A percentile compares a stretch with the other conserved stretches of the same genome.
Conservation (phyloP, 1,284 basidiomycete species). For the Anthracocystis setariae region DNA sequence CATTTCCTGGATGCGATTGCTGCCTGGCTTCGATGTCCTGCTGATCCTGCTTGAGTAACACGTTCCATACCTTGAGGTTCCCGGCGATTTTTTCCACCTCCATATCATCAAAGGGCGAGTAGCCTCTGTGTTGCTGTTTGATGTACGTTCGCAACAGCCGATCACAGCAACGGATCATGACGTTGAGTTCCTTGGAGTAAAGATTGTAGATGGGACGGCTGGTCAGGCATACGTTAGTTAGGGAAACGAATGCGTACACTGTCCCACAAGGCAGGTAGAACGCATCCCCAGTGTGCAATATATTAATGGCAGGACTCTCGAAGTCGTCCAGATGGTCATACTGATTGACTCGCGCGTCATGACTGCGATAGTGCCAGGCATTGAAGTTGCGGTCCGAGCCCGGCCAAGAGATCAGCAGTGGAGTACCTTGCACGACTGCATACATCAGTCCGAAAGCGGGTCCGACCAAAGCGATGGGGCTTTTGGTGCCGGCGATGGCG, state of each 20-base stretch:
- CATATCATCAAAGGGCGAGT: conserved; percentile 27
- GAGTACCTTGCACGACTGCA: conserved; percentile 22
- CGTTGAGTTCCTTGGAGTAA: conserved; percentile 7
- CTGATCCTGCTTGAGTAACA: conserved; percentile 4
- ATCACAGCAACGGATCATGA: conserved; percentile 11
- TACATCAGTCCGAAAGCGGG: conserved; percentile 24
- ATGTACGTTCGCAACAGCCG: conserved; percentile 23
- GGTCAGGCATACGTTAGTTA: conserved; percentile 27
- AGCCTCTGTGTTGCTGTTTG: conserved; percentile 12
- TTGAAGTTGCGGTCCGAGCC: conserved; percentile 20
- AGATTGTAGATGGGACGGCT: conserved; percentile 30
- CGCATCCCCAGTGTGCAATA: conserved; percentile 29
- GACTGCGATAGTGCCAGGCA: conserved; percentile 13
- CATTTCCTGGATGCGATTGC: too few species aligned
- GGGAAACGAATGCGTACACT: conserved; percentile 17
- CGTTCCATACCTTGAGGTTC: conserved; percentile 8
- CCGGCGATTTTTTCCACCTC: conserved; percentile 18
- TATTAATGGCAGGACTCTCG: conserved; percentile 17
- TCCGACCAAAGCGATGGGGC: conserved; percentile 9
- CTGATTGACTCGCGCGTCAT: not conserved
- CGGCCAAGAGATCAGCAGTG: conserved; percentile 35
- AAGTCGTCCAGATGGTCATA: conserved; percentile 17
- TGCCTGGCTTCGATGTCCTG: not conserved
- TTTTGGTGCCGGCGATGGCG: conserved; percentile 23
- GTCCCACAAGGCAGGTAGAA: conserved; percentile 28